A percentile compares a stretch with the other conserved stretches of the same genome.
Evolutionary conservation across 2,329 filamentous ascomycete genomes (phyloP).

Genomic region (Apiospora koreana): DNA sequence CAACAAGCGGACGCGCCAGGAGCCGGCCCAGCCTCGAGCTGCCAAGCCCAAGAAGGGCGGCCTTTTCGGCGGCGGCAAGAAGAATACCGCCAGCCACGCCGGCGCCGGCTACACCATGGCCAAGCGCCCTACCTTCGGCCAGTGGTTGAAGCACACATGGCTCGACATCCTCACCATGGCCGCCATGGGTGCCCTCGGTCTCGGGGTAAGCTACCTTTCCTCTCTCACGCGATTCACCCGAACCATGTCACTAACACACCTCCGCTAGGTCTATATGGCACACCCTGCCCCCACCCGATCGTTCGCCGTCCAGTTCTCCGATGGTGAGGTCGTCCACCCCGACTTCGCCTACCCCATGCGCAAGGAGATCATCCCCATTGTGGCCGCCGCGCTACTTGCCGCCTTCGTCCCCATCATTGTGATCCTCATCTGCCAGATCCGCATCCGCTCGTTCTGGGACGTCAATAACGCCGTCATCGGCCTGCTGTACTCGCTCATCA

Average conservation of each 20-base stretch:
- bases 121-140: slow-evolving; percentile 61
- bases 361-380: slow-evolving; percentile 71
- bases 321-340: slow-evolving; percentile 70
- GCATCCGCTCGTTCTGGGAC: slow-evolving; percentile 69
- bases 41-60: slow-evolving; percentile 2
- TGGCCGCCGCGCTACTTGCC: slow-evolving; percentile 67
- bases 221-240: too few species aligned
- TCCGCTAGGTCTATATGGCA: slow-evolving; percentile 67
- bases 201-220: too few species aligned
- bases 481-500: slow-evolving; percentile 69
- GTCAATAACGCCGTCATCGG: slow-evolving; percentile 72
- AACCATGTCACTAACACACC: too few species aligned
- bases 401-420: slow-evolving; percentile 65
- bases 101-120: slow-evolving; percentile 43
- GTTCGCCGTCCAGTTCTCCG: slow-evolving; percentile 66
- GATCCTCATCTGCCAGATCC: slow-evolving; percentile 67
- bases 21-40: slow-evolving; percentile 17
- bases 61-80: background rate
- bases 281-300: slow-evolving; percentile 67
- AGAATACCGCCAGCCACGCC: background rate
- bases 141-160: slow-evolving; percentile 69
- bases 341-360: slow-evolving; percentile 71
- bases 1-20: slow-evolving; percentile 19
- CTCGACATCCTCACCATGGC: slow-evolving; percentile 70
- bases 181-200: slow-evolving; percentile 63